Evolutionary conservation across 495 filamentous ascomycete genomes (phyloP).

Genomic region (Annulohypoxylon maeteangense): DNA sequence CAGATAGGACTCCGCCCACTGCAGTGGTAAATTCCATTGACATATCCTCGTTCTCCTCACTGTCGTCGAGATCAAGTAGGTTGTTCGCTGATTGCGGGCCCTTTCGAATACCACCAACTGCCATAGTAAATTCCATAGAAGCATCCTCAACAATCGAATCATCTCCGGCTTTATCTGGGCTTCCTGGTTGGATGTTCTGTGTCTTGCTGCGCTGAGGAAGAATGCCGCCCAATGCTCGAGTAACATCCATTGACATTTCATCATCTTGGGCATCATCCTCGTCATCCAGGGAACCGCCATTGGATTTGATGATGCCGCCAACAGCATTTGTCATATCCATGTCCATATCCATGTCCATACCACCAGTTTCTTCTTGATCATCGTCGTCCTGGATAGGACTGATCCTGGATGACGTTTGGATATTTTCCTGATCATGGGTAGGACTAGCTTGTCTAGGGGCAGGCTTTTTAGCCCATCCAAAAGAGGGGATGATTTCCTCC

Average conservation of each 20-base stretch:
- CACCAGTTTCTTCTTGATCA: conserved; percentile 45
- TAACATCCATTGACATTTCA: conserved; percentile 88
- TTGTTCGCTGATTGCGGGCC: conserved; percentile 37
- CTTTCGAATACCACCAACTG: conserved; percentile 71
- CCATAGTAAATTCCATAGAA: conserved; percentile 78
- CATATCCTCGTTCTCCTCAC: conserved; percentile 70
- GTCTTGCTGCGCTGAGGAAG: conserved; percentile 58
- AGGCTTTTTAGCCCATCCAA: conserved; percentile 59
- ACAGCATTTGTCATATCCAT: conserved; percentile 65
- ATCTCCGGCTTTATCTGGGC: conserved; percentile 39
- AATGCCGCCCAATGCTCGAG: conserved; percentile 83
- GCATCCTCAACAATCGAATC: conserved; percentile 59
- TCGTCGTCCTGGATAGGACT: conserved; percentile 21
- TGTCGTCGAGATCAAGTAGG: conserved; percentile 42
- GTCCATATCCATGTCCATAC: conserved; percentile 58
- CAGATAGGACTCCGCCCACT: conserved; percentile 70
- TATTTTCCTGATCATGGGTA: conserved; percentile 26
- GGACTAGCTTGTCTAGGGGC: conserved; percentile 20
- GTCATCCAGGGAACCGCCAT: conserved; percentile 40
- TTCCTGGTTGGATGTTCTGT: conserved; percentile 40
- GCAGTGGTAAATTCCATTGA: conserved; percentile 85
- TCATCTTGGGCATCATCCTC: conserved; percentile 60
- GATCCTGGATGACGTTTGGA: background rate
- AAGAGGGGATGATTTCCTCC: conserved; percentile 79
- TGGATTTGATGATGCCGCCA: conserved; percentile 64